phyloP scores from a whole-genome alignment of 192 early-diverging fungal genomes.

The Diversispora eburnea region DNA sequence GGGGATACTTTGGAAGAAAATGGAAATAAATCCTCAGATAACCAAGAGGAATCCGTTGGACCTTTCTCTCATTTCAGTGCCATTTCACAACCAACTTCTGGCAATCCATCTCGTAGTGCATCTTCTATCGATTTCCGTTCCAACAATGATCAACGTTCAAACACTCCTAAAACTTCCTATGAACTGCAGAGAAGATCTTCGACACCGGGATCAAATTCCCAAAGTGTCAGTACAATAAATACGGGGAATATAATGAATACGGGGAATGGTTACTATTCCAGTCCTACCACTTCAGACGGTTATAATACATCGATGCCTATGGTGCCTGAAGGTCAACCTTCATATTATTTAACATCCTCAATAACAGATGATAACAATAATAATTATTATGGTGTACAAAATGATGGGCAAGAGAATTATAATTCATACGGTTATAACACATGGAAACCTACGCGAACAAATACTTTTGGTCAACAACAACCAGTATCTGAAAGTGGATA shows the following conservation, averaged over 20 bases:
- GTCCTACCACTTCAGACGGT: conserved; percentile 15
- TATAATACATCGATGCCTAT: conserved; percentile 10
- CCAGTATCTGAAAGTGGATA: too few species aligned
- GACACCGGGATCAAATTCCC: conserved; percentile 8
- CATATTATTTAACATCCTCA: neutral
- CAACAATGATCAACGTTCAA: conserved; percentile 18
- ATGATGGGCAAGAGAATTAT: neutral
- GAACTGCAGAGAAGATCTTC: conserved; percentile 21
- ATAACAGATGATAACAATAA: neutral
- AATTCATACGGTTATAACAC: conserved; percentile 9
- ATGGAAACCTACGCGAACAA: neutral
- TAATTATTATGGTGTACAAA: neutral
- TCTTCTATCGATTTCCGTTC: conserved; percentile 30
- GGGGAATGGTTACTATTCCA: conserved; percentile 14
- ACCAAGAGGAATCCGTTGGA: neutral
- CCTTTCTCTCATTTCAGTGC: conserved; percentile 28
- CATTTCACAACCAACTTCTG: conserved; percentile 17
- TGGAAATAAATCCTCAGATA: conserved; percentile 8
- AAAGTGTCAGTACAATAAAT: neutral
- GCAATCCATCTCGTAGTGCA: conserved; percentile 28
- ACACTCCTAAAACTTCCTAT: conserved; percentile 25
- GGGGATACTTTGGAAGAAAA: conserved; percentile 46
- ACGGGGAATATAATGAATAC: neutral
- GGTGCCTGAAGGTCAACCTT: conserved; percentile 18
- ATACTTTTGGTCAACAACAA: too few species aligned